Conservation (phyloP, 345 rosid species). For the Trapa incisa region DNA sequence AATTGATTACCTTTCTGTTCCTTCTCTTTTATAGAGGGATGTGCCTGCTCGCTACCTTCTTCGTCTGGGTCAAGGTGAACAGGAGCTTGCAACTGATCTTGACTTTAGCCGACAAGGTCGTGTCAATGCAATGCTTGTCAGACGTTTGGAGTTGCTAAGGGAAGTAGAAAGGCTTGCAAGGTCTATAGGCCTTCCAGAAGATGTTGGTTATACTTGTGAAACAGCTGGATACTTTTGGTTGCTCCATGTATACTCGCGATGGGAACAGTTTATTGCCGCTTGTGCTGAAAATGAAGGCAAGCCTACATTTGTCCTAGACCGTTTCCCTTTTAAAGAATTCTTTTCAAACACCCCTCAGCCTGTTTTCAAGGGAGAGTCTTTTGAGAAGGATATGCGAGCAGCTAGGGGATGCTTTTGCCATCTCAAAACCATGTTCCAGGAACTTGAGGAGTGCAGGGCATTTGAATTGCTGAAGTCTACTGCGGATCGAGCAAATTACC, state of each 20-base stretch:
- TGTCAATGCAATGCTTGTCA: constrained; percentile 95
- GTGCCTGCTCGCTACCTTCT: constrained; percentile 99
- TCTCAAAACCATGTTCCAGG: constrained; percentile 88
- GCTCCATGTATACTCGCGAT: constrained; percentile 91
- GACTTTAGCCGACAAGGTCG: constrained; percentile 98
- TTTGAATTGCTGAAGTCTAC: constrained; percentile 98
- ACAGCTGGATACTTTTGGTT: constrained; percentile 99
- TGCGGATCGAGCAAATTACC: constrained; percentile 94
- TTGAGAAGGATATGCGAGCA: constrained; percentile 87
- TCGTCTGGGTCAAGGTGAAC: constrained; percentile 99
- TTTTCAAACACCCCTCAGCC: constrained; percentile 74
- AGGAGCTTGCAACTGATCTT: constrained; percentile 95
- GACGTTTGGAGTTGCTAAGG: constrained; percentile 73
- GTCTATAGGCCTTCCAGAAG: constrained; percentile 92
- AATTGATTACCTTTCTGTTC: background rate
- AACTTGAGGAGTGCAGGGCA: constrained; percentile 98
- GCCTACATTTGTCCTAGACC: constrained; percentile 60
- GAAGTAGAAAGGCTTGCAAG: constrained; percentile 97
- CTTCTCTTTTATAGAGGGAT: constrained; percentile 68
- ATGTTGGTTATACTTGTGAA: constrained; percentile 98
- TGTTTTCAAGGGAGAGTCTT: constrained; percentile 71
- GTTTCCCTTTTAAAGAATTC: constrained; percentile 85
- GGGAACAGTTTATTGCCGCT: constrained; percentile 92
- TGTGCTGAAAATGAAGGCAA: constrained; percentile 74
- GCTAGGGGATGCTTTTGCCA: constrained; percentile 91